Evolutionary conservation across 2,329 filamentous ascomycete species (phyloP).

Genomic region (Botryosphaeria dothidea): DNA sequence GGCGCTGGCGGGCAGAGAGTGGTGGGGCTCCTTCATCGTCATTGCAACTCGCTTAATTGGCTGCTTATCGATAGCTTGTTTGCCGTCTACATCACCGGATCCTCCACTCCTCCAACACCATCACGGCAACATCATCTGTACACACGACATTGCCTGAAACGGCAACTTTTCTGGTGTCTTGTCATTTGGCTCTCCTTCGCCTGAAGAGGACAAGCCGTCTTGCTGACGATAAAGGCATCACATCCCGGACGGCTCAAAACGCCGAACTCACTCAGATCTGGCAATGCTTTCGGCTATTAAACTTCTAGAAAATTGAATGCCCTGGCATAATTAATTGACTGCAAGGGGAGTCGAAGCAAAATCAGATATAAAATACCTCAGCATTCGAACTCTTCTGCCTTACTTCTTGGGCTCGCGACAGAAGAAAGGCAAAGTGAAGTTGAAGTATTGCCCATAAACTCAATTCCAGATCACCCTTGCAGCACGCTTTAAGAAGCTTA

Average conservation of each 20-base stretch:
- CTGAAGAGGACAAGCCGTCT: too few relatives aligned
- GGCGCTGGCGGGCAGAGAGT: neutral
- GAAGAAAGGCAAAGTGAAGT: neutral
- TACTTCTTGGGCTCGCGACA: neutral
- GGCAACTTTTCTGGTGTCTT: neutral
- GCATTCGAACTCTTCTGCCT: neutral
- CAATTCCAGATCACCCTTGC: neutral
- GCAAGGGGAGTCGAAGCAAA: too few relatives aligned
- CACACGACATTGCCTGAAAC: neutral
- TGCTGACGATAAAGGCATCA: too few relatives aligned
- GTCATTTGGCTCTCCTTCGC: too few relatives aligned
- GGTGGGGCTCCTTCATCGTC: slow-evolving; percentile 11
- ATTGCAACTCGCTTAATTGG: neutral
- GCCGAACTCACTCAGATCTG: neutral
- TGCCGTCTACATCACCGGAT: too few relatives aligned
- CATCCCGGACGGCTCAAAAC: neutral
- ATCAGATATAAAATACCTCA: too few relatives aligned
- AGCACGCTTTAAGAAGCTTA: neutral
- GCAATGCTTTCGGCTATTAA: neutral
- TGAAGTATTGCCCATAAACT: neutral
- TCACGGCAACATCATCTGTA: too few relatives aligned
- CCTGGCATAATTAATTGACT: too few relatives aligned
- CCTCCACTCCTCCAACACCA: neutral
- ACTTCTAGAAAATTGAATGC: too few relatives aligned
- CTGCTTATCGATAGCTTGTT: neutral